phyloP scores from a whole-genome alignment of 2,329 filamentous ascomycete species.

The Aspergillus ruber region DNA sequence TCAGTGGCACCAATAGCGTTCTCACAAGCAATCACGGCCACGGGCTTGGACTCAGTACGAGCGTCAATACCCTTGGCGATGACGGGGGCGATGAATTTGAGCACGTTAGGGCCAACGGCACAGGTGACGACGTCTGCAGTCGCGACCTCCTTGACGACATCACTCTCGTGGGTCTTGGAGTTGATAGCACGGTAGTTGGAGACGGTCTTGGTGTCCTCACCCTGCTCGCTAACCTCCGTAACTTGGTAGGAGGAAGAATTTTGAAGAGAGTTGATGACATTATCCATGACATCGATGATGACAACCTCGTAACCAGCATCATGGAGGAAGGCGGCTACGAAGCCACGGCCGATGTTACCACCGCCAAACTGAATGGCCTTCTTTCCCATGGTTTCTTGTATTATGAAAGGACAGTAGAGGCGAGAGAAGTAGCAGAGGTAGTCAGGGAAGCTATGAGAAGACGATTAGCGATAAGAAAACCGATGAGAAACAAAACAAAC shows the following conservation, averaged over 20 bases:
- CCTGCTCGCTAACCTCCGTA: slow-evolving; percentile 82
- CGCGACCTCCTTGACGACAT: slow-evolving; percentile 77
- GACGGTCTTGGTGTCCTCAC: slow-evolving; percentile 73
- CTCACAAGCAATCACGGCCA: slow-evolving; percentile 95
- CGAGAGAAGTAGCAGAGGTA: background rate
- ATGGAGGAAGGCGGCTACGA: slow-evolving; percentile 86
- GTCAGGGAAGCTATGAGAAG: background rate
- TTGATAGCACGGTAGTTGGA: slow-evolving; percentile 97
- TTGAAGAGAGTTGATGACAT: slow-evolving; percentile 74
- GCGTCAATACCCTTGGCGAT: slow-evolving; percentile 90
- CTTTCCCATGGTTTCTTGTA: slow-evolving; percentile 38
- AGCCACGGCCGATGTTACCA: slow-evolving; percentile 81
- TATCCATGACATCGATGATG: slow-evolving; percentile 89
- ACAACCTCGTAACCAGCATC: slow-evolving; percentile 92
- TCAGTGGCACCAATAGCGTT: slow-evolving; percentile 95
- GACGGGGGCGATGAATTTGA: slow-evolving; percentile 91
- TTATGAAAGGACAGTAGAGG: slow-evolving; percentile 2
- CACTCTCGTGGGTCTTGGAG: slow-evolving; percentile 75
- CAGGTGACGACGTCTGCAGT: slow-evolving; percentile 90
- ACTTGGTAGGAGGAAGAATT: slow-evolving; percentile 73
- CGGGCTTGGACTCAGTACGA: slow-evolving; percentile 59
- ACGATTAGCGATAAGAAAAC: background rate
- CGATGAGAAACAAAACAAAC: slow-evolving; percentile 1
- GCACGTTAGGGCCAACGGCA: slow-evolving; percentile 90
- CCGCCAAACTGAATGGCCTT: slow-evolving; percentile 81